Evolutionary conservation across 345 rosid species (phyloP), one percentile per base, ranked within the genome.

Genomic region (Camelina neglecta): DNA sequence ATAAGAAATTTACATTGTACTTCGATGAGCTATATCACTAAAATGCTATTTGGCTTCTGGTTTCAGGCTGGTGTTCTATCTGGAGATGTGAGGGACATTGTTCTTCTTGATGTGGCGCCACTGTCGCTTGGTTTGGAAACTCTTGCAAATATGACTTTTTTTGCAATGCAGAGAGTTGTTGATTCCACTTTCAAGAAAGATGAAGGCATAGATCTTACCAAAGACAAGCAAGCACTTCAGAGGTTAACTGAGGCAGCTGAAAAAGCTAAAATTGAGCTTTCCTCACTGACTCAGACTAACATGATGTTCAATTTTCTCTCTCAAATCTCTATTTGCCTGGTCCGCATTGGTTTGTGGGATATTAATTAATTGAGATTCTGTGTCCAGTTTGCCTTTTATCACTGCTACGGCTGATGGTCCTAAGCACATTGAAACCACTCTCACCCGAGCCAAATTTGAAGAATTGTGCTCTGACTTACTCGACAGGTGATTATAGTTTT

Each of bases 381-480:
- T 58, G 59, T 68, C 8, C 88, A 93, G 98, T 65, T 87, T 94
- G 89, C 98, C 98, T 45, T 94, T 94, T 86, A 92, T 94, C 72
- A 90, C 98, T 31, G 98, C 97, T 36, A 94, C 97, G 9, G 91
- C 97, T 23, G 98, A 94, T 84, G 98, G 98, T 15, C 98, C 97
- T 21, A 94, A 94, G 72, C 98, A 94, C 85, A 94, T 94, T 47
- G 98, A 94, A 74, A 86, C 92, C 31, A 92, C 97, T 18, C 83
- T 94, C 65, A 94, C 97, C 8, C 86, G 98, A 67, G 97, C 75
- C 61, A 94, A 94, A 81, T 92, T 94, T 36, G 98, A 94, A 82
- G 98, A 94, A 67, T 65, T 92, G 78, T 92, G 96, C 58, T 90
- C 96, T 0, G 92, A 92, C 74, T 83, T 94, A 44, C 92, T 94